phyloP scores from a whole-genome alignment of 495 filamentous ascomycete species.

The Apiosordaria backusii region DNA sequence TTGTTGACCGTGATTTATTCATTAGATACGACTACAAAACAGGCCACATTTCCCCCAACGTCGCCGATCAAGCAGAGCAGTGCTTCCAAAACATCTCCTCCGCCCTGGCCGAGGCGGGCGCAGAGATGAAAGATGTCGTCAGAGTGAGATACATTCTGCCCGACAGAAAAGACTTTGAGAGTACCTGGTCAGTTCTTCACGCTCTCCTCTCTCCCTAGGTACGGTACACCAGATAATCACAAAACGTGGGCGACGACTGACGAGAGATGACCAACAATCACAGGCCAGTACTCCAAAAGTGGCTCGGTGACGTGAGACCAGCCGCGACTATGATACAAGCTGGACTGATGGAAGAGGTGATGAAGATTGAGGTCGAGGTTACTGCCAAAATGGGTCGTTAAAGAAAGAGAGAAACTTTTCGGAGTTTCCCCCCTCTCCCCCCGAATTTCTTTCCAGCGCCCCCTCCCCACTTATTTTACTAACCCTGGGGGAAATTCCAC shows the following conservation, averaged over 20 bases:
- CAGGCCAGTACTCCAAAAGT: constrained; percentile 35
- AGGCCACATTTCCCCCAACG: constrained; percentile 28
- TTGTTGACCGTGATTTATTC: background rate
- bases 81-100: constrained; percentile 32
- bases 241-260: background rate
- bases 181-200: constrained; percentile 18
- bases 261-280: background rate
- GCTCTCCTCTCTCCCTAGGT: background rate
- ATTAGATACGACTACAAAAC: constrained; percentile 40
- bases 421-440: no score
- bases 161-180: constrained; percentile 32
- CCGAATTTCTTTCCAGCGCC: no score
- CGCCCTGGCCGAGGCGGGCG: constrained; percentile 33
- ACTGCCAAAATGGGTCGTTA: constrained; percentile 28
- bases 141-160: constrained; percentile 40
- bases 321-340: constrained; percentile 44
- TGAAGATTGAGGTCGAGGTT: constrained; percentile 44
- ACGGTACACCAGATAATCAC: background rate
- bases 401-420: no score
- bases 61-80: constrained; percentile 38
- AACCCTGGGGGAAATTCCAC: no score
- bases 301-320: constrained; percentile 36
- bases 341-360: constrained; percentile 39
- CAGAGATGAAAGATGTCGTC: constrained; percentile 34
- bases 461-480: no score